Conservation (phyloP, 495 filamentous ascomycete genomes). For the Penicillium argentinense region DNA sequence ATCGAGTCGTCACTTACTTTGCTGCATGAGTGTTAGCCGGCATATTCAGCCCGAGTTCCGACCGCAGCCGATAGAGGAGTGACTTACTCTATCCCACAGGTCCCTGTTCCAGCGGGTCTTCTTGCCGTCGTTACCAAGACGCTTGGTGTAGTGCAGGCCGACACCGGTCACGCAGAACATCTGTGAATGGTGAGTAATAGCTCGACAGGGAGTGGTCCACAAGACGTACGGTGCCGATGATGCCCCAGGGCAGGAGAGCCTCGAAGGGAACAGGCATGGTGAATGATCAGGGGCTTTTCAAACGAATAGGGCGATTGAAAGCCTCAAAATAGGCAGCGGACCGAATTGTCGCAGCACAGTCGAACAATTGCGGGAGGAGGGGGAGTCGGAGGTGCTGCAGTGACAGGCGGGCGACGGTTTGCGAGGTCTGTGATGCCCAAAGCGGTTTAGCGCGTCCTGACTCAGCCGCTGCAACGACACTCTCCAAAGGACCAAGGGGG, state of each 20-base stretch:
- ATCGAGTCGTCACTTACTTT: slow-evolving; percentile 60
- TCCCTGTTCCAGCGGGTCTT: slow-evolving; percentile 78
- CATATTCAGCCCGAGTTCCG: slow-evolving; percentile 22
- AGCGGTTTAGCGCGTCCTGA: slow-evolving; percentile 44
- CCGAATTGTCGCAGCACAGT: slow-evolving; percentile 4
- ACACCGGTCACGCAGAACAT: slow-evolving; percentile 87
- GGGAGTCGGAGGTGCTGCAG: slow-evolving; percentile 16
- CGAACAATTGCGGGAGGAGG: slow-evolving; percentile 23
- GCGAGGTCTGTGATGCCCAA: slow-evolving; percentile 33
- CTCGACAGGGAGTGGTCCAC: slow-evolving; percentile 18
- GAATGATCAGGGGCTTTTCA: slow-evolving; percentile 20
- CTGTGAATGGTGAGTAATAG: slow-evolving; percentile 49
- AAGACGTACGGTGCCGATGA: slow-evolving; percentile 75
- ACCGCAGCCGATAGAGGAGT: slow-evolving; percentile 30
- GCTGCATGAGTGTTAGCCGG: slow-evolving; percentile 55
- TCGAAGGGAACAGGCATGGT: slow-evolving; percentile 96
- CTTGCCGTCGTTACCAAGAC: slow-evolving; percentile 87
- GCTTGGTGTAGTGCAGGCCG: slow-evolving; percentile 70
- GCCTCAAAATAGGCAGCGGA: slow-evolving; percentile 7
- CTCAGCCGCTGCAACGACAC: slow-evolving; percentile 47
- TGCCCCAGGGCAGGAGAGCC: slow-evolving; percentile 88
- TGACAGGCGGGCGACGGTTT: slow-evolving; percentile 19
- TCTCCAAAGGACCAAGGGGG: slow-evolving; percentile 41
- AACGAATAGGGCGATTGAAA: slow-evolving; percentile 3
- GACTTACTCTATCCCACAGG: slow-evolving; percentile 87